phyloP scores from a whole-genome alignment of 805 yeast species.

The Pichia sporocuriosa region DNA sequence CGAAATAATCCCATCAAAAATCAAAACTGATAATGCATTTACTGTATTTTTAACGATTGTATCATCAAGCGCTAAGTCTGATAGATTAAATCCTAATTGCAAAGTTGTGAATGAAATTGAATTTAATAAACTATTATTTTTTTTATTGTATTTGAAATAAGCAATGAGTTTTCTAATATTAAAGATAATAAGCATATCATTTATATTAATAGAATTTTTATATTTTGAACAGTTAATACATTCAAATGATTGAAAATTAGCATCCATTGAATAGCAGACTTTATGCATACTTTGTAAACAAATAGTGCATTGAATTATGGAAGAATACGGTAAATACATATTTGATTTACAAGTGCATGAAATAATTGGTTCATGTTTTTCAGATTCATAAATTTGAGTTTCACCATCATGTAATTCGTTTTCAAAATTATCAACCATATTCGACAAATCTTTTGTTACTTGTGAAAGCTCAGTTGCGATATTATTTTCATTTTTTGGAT shows the following conservation, averaged over 20 bases:
- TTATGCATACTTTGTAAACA: slow-evolving; percentile 18
- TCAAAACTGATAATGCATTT: slow-evolving; percentile 18
- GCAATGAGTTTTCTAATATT: slow-evolving; percentile 19
- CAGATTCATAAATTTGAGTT: slow-evolving; percentile 10
- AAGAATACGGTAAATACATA: slow-evolving; percentile 9
- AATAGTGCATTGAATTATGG: slow-evolving; percentile 14
- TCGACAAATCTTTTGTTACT: slow-evolving; percentile 19
- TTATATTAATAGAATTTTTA: neutral
- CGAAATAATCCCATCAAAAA: slow-evolving; percentile 15
- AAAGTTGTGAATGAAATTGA: slow-evolving; percentile 5
- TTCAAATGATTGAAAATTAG: slow-evolving; percentile 6
- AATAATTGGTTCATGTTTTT: neutral
- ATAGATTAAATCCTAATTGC: slow-evolving; percentile 5
- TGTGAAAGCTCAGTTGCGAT: slow-evolving; percentile 17
- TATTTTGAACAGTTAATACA: slow-evolving; percentile 17
- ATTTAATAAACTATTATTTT: slow-evolving; percentile 1
- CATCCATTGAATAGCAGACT: slow-evolving; percentile 16
- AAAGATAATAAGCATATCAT: slow-evolving; percentile 16
- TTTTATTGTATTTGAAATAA: slow-evolving; percentile 5
- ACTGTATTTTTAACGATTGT: slow-evolving; percentile 8
- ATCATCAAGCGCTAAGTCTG: neutral
- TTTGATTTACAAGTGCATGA: slow-evolving; percentile 20
- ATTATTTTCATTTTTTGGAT: neutral
- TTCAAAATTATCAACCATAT: slow-evolving; percentile 7
- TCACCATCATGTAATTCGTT: slow-evolving; percentile 2